A percentile compares a stretch with the other conserved stretches of the same genome.
These are phyloP conservation scores for Rubroshorea leprosula DNA, from an alignment of 345 rosid species.

Conservation along the genomic window DNA sequence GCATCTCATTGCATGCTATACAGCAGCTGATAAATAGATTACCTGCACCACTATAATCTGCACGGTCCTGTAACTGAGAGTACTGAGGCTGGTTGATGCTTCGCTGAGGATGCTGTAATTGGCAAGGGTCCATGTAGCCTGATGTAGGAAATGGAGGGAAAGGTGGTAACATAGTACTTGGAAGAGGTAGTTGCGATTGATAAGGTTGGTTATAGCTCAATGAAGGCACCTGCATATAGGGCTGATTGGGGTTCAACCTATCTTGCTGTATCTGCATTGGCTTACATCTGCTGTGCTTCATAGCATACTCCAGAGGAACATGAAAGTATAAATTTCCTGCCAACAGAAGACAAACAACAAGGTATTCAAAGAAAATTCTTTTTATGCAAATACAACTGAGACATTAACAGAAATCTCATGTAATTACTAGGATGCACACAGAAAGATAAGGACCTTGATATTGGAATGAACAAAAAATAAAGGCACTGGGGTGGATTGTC, in stretches of 20 bases:
- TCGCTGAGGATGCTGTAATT: constrained; percentile 20
- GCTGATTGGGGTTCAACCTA: too few relatives aligned
- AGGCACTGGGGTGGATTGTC: neutral
- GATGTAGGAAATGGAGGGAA: constrained; percentile 12
- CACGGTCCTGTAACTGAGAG: constrained; percentile 12
- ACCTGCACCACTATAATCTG: constrained; percentile 22
- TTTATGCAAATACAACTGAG: neutral
- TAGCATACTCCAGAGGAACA: neutral
- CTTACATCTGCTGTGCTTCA: constrained; percentile 5
- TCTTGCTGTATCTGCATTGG: too few relatives aligned
- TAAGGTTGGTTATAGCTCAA: constrained; percentile 11
- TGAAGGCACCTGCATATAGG: constrained; percentile 10
- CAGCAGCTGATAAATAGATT: constrained; percentile 1
- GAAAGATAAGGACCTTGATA: neutral
- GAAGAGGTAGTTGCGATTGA: constrained; percentile 15
- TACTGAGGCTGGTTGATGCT: constrained; percentile 12
- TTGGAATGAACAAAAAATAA: neutral
- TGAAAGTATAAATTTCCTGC: neutral
- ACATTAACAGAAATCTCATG: neutral
- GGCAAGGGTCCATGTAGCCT: constrained; percentile 9
- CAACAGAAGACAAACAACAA: neutral
- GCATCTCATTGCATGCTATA: neutral
- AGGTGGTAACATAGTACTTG: constrained; percentile 11
- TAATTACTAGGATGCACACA: neutral
- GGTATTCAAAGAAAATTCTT: neutral